Conservation (phyloP, 805 yeast species). For the Metschnikowia hibisci region DNA sequence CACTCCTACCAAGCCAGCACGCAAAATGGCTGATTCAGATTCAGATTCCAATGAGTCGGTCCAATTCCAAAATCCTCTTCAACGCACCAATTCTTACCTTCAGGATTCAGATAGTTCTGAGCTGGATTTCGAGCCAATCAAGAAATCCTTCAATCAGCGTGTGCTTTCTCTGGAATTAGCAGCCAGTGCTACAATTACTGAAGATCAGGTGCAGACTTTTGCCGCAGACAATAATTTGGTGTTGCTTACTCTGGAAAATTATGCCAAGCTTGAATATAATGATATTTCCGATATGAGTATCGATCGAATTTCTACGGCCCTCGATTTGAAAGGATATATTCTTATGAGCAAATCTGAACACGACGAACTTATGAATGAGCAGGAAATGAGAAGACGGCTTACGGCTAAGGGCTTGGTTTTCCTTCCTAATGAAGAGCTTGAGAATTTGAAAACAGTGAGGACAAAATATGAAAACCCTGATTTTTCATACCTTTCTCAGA, state of each 20-base stretch:
- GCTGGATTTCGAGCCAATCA: constrained; percentile 18
- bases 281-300: constrained; percentile 22
- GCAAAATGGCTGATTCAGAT: constrained; percentile 13
- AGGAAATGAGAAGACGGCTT: constrained; percentile 32
- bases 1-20: constrained; percentile 23
- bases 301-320: constrained; percentile 22
- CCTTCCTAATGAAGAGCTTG: constrained; percentile 24
- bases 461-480: constrained; percentile 21
- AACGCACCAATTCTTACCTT: constrained; percentile 21
- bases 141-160: constrained; percentile 8
- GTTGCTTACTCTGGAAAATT: constrained; percentile 29
- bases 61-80: constrained; percentile 9
- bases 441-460: constrained; percentile 12
- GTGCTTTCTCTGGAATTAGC: constrained; percentile 18
- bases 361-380: constrained; percentile 27
- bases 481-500: constrained; percentile 20
- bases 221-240: constrained; percentile 32
- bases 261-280: constrained; percentile 27
- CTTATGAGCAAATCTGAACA: constrained; percentile 27
- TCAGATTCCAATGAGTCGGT: constrained; percentile 13
- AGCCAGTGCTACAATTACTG: constrained; percentile 14
- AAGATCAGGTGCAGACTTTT: constrained; percentile 30
- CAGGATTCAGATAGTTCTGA: constrained; percentile 29
- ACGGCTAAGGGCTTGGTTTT: constrained; percentile 31
- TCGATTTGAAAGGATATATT: constrained; percentile 26